Conservation (phyloP, 208 protist genomes). For the Jaenimonas drosophilae region DNA sequence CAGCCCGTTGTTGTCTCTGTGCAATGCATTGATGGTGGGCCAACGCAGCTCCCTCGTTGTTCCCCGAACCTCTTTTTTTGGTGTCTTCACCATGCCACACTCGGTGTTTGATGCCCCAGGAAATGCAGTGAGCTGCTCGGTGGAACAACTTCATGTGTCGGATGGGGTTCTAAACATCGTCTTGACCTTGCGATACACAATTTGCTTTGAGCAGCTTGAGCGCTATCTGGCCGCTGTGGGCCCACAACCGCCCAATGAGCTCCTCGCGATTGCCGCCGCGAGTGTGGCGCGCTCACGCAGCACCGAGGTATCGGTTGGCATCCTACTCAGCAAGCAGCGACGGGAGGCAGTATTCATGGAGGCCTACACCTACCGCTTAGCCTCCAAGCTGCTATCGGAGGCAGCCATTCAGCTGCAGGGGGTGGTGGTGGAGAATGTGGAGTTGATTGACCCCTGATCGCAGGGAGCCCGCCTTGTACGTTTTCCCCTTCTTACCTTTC, state of each 20-base stretch:
- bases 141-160: conserved; percentile 42
- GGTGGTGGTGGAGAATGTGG: conserved; percentile 46
- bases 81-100: conserved; percentile 58
- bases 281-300: conserved; percentile 33
- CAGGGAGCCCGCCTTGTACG: not conserved
- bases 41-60: conserved; percentile 29
- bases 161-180: conserved; percentile 65
- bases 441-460: conserved; percentile 26
- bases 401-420: conserved; percentile 37
- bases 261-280: conserved; percentile 45
- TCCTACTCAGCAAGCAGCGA: conserved; percentile 47
- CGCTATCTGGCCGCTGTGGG: conserved; percentile 74
- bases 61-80: conserved; percentile 66
- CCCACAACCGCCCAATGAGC: conserved; percentile 56
- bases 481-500: too few species aligned
- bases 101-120: conserved; percentile 33
- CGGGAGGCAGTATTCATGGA: conserved; percentile 53
- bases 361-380: conserved; percentile 31
- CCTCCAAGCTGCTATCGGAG: conserved; percentile 62
- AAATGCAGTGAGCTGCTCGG: conserved; percentile 41
- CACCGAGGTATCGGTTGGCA: conserved; percentile 50
- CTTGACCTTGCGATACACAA: conserved; percentile 52
- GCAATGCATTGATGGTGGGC: conserved; percentile 33
- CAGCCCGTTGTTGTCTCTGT: conserved; percentile 35
- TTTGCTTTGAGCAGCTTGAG: conserved; percentile 63